Conservation (phyloP, 768 basidiomycete species). For the Gloeophyllum trabeum region DNA sequence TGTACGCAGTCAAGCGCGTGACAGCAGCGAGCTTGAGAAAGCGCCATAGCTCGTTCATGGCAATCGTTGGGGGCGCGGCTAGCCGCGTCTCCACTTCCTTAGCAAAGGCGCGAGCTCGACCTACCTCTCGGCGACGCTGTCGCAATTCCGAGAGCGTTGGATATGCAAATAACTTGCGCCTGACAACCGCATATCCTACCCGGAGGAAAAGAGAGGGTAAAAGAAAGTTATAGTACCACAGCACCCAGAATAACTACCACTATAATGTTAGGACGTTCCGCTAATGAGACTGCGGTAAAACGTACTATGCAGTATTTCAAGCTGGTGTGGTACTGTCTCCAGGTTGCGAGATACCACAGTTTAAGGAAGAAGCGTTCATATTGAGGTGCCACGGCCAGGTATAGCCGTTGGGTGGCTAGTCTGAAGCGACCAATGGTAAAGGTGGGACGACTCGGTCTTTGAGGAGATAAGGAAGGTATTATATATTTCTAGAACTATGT, state of each 20-base stretch:
- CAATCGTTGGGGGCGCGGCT: conserved; percentile 31
- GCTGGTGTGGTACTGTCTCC: conserved; percentile 40
- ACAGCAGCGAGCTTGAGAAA: conserved; percentile 34
- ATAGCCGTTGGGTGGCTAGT: conserved; percentile 41
- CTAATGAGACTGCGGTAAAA: conserved; percentile 6
- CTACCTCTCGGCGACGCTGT: conserved; percentile 35
- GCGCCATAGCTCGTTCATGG: conserved; percentile 41
- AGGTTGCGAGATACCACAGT: conserved; percentile 36
- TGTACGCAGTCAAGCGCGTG: conserved; percentile 17
- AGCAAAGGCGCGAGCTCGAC: conserved; percentile 40
- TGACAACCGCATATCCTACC: conserved; percentile 35
- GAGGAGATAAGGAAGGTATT: conserved; percentile 34
- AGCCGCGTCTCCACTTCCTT: conserved; percentile 35
- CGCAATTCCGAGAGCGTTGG: conserved; percentile 44
- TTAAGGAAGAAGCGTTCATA: conserved; percentile 33
- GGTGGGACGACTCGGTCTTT: conserved; percentile 23
- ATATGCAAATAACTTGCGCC: conserved; percentile 38
- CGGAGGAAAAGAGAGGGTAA: conserved; percentile 37
- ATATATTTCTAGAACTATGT: conserved; percentile 24
- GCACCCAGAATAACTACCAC: conserved; percentile 44
- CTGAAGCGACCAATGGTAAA: conserved; percentile 47
- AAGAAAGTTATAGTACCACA: conserved; percentile 52
- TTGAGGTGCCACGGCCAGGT: conserved; percentile 36
- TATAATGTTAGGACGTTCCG: conserved; percentile 1
- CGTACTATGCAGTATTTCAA: conserved; percentile 39